Evolutionary conservation across 371 early-diverging fungal species (phyloP).

Genomic region (Mortierella sp.): DNA sequence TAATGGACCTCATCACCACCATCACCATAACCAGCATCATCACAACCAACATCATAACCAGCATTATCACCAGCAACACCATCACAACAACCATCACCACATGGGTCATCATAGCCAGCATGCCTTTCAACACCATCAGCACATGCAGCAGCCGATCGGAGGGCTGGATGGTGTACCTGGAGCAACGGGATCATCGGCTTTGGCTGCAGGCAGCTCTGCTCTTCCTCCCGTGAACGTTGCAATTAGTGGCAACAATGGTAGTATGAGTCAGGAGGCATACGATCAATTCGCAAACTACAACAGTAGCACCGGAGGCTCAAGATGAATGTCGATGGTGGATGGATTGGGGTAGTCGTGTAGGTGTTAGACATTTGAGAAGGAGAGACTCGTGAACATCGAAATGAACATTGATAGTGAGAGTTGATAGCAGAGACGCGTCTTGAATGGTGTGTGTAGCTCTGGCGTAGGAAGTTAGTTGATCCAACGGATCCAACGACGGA

Average conservation of each 20-base stretch:
- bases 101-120: conserved; percentile 34
- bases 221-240: conserved; percentile 33
- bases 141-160: conserved; percentile 17
- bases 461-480: too few relatives aligned
- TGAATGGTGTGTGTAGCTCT: too few relatives aligned
- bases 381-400: neutral
- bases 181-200: conserved; percentile 43
- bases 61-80: conserved; percentile 20
- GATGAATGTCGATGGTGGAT: conserved; percentile 2
- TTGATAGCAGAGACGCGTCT: too few relatives aligned
- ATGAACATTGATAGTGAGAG: neutral
- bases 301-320: conserved; percentile 17
- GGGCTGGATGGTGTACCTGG: conserved; percentile 40
- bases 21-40: conserved; percentile 33
- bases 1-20: conserved; percentile 27
- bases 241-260: conserved; percentile 27
- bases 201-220: conserved; percentile 52
- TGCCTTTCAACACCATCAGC: conserved; percentile 36
- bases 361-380: neutral
- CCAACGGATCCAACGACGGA: too few relatives aligned
- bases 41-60: conserved; percentile 28
- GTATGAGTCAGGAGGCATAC: conserved; percentile 30
- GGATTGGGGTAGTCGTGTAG: neutral
- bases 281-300: conserved; percentile 35
- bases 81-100: conserved; percentile 23